Conservation (phyloP, 1,284 basidiomycete genomes). For the Trichosporon sp. region DNA sequence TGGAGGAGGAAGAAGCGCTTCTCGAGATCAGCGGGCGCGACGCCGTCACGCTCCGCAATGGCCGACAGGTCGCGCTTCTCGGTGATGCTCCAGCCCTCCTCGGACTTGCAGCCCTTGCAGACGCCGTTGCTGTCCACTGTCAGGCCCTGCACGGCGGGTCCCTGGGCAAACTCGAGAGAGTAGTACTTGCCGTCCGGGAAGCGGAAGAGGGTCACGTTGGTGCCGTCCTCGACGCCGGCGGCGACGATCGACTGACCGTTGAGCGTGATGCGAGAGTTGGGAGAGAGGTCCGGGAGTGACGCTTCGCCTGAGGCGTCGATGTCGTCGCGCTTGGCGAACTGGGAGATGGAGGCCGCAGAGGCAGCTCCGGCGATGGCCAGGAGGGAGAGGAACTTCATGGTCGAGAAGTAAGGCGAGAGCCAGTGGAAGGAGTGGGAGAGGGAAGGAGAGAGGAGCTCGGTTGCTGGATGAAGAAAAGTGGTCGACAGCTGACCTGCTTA, state of each 20-base stretch:
- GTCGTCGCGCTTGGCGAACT: slow-evolving; percentile 1
- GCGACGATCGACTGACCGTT: background rate
- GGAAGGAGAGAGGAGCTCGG: background rate
- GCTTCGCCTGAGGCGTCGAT: background rate
- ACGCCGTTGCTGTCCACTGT: background rate
- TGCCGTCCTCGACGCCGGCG: background rate
- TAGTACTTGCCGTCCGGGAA: background rate
- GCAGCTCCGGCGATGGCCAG: background rate
- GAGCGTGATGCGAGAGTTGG: background rate
- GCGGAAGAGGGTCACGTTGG: background rate
- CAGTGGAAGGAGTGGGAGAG: too few relatives aligned
- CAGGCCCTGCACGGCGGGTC: background rate
- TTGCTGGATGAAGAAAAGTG: background rate
- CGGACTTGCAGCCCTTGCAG: background rate
- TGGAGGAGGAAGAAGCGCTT: background rate
- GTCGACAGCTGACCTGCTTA: too few relatives aligned
- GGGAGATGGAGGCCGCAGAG: background rate
- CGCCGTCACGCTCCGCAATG: background rate
- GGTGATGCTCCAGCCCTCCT: background rate
- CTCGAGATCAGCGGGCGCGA: background rate
- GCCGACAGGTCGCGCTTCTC: background rate
- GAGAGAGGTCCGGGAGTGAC: background rate
- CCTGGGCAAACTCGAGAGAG: background rate
- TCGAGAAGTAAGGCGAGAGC: too few relatives aligned
- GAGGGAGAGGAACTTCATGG: background rate